Conservation (phyloP, 1,284 basidiomycete species). For the Xerocomus minutiporus region DNA sequence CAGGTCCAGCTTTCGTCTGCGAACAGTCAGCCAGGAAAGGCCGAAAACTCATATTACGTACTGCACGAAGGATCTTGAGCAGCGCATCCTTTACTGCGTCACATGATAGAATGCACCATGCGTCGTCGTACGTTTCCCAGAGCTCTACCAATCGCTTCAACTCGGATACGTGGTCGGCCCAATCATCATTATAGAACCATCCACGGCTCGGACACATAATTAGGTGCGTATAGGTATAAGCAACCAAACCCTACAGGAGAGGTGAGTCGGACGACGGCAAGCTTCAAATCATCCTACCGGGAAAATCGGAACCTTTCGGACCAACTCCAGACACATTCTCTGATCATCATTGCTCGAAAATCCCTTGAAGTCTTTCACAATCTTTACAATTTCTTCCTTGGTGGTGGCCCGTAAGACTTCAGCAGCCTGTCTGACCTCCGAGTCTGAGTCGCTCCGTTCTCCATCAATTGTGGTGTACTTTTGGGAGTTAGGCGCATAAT, state of each 20-base stretch:
- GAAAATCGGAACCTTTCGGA: conserved; percentile 19
- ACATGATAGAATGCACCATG: conserved; percentile 13
- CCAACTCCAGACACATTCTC: conserved; percentile 15
- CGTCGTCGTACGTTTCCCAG: conserved; percentile 9
- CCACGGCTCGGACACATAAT: conserved; percentile 10
- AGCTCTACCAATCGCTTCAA: conserved; percentile 8
- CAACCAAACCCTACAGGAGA: conserved; percentile 21
- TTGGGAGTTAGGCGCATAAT: neutral
- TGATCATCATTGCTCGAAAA: conserved; percentile 3
- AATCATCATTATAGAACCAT: conserved; percentile 11
- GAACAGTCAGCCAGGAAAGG: conserved; percentile 6
- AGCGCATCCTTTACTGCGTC: conserved; percentile 13
- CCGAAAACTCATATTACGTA: conserved; percentile 1
- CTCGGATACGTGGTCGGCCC: conserved; percentile 8
- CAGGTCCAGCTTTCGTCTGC: conserved; percentile 11
- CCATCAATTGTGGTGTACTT: conserved; percentile 25
- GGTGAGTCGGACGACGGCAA: conserved; percentile 12
- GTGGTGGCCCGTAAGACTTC: conserved; percentile 12
- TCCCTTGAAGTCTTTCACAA: conserved; percentile 16
- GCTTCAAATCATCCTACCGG: conserved; percentile 13
- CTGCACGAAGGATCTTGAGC: conserved; percentile 14
- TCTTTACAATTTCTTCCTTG: conserved; percentile 14
- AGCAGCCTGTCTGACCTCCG: conserved; percentile 5
- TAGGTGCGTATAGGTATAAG: conserved; percentile 25
- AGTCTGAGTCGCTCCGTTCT: neutral